Evolutionary conservation across 352 stramenopile species (phyloP).

Genomic region (Discostella stelligera): DNA sequence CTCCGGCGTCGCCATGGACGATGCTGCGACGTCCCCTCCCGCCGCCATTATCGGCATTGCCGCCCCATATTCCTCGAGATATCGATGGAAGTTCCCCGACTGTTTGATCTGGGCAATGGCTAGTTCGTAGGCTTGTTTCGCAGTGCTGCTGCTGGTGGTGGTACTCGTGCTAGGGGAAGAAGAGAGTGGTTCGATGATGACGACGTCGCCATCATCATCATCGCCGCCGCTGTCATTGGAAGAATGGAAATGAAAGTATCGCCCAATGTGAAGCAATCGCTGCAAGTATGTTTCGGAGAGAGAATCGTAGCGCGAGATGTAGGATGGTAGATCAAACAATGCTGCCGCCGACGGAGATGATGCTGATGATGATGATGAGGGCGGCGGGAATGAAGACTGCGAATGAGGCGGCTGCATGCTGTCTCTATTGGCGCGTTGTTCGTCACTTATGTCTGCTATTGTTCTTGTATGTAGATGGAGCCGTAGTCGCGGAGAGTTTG

Average conservation of each 20-base stretch:
- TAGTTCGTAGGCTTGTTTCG: constrained; percentile 41
- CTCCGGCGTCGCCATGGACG: neutral
- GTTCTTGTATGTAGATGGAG: too few relatives aligned
- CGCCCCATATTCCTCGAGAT: constrained; percentile 60
- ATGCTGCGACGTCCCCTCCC: neutral
- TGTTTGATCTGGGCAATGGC: constrained; percentile 55
- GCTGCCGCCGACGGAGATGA: neutral
- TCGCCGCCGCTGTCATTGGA: neutral
- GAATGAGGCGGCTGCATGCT: too few relatives aligned
- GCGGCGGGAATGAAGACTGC: too few relatives aligned
- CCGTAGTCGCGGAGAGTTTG: too few relatives aligned
- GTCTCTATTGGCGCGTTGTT: too few relatives aligned
- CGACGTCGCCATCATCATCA: neutral
- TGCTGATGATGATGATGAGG: neutral
- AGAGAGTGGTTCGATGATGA: neutral
- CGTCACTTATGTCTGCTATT: too few relatives aligned
- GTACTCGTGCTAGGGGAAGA: neutral
- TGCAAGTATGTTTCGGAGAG: constrained; percentile 61
- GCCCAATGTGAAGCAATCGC: constrained; percentile 59
- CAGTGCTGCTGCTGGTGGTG: neutral
- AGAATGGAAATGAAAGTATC: constrained; percentile 24
- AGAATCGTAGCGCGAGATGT: constrained; percentile 61
- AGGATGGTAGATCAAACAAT: constrained; percentile 64
- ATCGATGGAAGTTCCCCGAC: constrained; percentile 53
- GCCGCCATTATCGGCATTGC: neutral